Base-by-base conservation (phyloP, 1,139 yeast genomes). In the Arxiozyma slooffiae region DNA sequence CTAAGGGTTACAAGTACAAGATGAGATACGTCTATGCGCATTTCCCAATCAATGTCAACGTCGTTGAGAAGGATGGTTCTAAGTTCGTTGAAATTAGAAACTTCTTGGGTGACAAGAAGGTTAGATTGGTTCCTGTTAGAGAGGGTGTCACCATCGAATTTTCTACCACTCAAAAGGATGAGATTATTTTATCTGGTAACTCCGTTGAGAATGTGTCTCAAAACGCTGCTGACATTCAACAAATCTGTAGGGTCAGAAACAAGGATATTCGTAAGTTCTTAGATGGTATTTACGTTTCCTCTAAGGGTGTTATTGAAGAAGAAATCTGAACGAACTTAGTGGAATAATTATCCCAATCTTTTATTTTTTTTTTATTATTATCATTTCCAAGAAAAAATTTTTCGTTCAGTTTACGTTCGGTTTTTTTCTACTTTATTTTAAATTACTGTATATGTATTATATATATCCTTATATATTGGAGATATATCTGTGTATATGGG, bases 261-360 rank as follows among this genome's bases (percentile, higher is more conserved):
- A 94, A 94, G 90, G 99, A 94, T 92, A 92, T 94, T 90, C 89
- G 98, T 80, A 92, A 92, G 85, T 92, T 85, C 80, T 85, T 92
- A 82, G 98, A 92, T 78, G 98, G 98, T 89, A 90, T 92, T 80
- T 92, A 92, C 77, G 98, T 92, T 69, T 90, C 97, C 63, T 95
- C 87, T 79, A 86, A 87, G 78, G 96, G 96, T 71, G 79, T 80
- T 72, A 80, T 92, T 72, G 86, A 64, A 53, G 70, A 70, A 62
- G 72, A 68, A 46, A 64, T 63, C 38, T 70, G 68, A 62, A 39
- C 46, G n/a, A n/a, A n/a, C n/a, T n/a, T 90, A 67, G 97, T 3
- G 11, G 36, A 30, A 11, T 30, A 38, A 7, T 26, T 26, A 4
- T 20, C 14, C 18, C 38, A 20, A 21, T 18, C 9, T 21, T 41